Percentiles rank a stretch among this genome's conserved stretches.
These are phyloP conservation scores for Fusarium fujikuroi DNA, from an alignment of 2,329 filamentous ascomycete species.

Conservation along the genomic window DNA sequence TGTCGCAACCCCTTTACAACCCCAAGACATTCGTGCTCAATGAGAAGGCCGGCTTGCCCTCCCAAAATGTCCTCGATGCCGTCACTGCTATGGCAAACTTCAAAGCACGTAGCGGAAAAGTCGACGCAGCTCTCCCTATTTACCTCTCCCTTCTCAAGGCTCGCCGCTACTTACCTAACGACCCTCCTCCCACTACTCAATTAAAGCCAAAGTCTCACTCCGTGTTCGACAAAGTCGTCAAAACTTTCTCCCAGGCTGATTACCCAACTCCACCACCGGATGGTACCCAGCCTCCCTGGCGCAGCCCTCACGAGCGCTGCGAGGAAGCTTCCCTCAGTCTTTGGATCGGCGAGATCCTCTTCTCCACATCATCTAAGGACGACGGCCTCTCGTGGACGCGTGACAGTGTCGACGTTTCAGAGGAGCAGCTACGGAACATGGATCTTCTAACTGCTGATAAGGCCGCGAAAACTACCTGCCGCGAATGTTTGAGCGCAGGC, in stretches of 20 bases:
- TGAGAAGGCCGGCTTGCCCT: slow-evolving; percentile 66
- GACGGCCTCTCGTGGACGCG: slow-evolving; percentile 90
- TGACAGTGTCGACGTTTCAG: slow-evolving; percentile 84
- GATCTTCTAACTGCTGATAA: slow-evolving; percentile 42
- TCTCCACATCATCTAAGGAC: slow-evolving; percentile 68
- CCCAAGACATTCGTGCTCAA: slow-evolving; percentile 71
- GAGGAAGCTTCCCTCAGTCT: slow-evolving; percentile 88
- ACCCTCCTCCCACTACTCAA: slow-evolving; percentile 41
- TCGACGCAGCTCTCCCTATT: slow-evolving; percentile 79
- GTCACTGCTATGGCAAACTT: slow-evolving; percentile 83
- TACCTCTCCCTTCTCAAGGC: slow-evolving; percentile 87
- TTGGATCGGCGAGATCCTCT: slow-evolving; percentile 95
- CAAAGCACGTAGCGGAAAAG: slow-evolving; percentile 74
- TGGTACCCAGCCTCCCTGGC: slow-evolving; percentile 74
- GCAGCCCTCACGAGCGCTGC: slow-evolving; percentile 74
- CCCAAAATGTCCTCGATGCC: slow-evolving; percentile 78
- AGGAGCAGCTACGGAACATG: slow-evolving; percentile 69
- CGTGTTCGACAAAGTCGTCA: slow-evolving; percentile 38
- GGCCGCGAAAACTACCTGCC: slow-evolving; percentile 67
- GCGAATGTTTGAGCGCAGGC: slow-evolving; percentile 79
- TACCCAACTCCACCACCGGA: slow-evolving; percentile 79
- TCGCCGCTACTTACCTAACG: slow-evolving; percentile 68
- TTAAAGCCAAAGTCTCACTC: slow-evolving; percentile 12
- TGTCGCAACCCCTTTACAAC: slow-evolving; percentile 61
- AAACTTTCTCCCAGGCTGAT: slow-evolving; percentile 57